Percentiles rank a stretch among this genome's conserved stretches.
These are phyloP conservation scores for Fusarium irregulare DNA, from an alignment of 2,329 filamentous ascomycete species.

Conservation along the genomic window DNA sequence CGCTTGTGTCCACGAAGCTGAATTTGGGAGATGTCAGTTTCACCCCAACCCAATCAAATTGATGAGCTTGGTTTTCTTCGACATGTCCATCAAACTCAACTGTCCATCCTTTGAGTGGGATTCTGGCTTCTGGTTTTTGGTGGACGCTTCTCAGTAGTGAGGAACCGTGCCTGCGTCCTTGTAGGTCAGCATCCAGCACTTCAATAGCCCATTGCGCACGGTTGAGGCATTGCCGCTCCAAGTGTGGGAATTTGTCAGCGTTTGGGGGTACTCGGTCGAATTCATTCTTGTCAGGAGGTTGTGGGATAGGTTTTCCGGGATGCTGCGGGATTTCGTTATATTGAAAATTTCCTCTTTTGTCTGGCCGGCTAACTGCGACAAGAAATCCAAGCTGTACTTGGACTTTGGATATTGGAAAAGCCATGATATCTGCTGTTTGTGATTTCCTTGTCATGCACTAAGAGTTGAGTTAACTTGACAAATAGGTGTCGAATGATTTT, in stretches of 20 bases:
- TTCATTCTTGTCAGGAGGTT: not conserved
- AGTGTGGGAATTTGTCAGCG: not conserved
- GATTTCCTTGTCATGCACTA: not conserved
- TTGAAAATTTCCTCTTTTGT: not conserved
- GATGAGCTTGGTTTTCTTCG: conserved; percentile 14
- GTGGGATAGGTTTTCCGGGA: not conserved
- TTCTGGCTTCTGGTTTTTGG: not conserved
- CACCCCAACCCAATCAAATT: conserved; percentile 30
- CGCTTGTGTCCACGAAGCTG: not conserved
- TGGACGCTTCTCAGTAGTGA: not conserved
- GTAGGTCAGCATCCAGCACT: not conserved
- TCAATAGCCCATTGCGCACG: conserved; percentile 16
- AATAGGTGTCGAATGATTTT: not conserved
- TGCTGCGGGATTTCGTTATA: not conserved
- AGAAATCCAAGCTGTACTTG: conserved; percentile 13
- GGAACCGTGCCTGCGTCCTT: not conserved
- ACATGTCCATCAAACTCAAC: conserved; percentile 12
- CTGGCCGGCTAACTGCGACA: not conserved
- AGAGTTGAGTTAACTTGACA: not conserved
- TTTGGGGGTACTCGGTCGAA: not conserved
- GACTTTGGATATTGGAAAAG: not conserved
- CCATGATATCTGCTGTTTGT: not conserved
- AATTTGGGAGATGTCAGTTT: conserved; percentile 27
- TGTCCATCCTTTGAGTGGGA: conserved; percentile 6
- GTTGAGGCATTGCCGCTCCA: not conserved